phyloP scores from a whole-genome alignment of 768 basidiomycete genomes.

The Lyophyllum shimeji region DNA sequence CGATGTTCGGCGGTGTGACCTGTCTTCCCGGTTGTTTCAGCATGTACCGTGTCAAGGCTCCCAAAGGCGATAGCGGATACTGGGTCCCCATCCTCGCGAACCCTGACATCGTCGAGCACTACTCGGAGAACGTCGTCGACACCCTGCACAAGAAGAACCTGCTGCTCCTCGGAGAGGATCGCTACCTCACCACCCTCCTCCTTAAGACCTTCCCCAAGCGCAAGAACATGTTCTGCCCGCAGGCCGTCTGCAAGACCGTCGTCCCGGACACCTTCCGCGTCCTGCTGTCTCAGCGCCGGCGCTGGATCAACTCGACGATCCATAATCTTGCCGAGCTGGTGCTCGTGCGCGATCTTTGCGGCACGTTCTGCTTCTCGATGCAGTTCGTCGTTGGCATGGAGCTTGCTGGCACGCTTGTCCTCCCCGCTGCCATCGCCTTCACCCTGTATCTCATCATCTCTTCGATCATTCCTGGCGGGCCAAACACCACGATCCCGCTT shows the following conservation, averaged over 20 bases:
- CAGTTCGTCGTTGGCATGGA: conserved; percentile 99
- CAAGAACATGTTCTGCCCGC: conserved; percentile 98
- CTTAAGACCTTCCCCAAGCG: conserved; percentile 99
- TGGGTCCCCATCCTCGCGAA: conserved; percentile 99
- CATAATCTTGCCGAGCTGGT: conserved; percentile 96
- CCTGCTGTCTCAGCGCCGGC: conserved; percentile 91
- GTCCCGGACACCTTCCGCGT: conserved; percentile 96
- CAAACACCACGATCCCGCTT: conserved; percentile 85
- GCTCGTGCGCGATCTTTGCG: conserved; percentile 96
- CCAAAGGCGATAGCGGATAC: conserved; percentile 93
- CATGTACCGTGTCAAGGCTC: conserved; percentile 99
- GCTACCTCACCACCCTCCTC: conserved; percentile 96
- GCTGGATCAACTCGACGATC: conserved; percentile 99
- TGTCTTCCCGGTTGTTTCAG: conserved; percentile 99
- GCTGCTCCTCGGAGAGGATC: conserved; percentile 96
- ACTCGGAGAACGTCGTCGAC: conserved; percentile 99
- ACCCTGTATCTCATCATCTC: conserved; percentile 91
- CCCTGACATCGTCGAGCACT: conserved; percentile 97
- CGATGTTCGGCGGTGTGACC: conserved; percentile 99
- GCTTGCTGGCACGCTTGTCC: conserved; percentile 90
- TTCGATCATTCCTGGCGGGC: conserved; percentile 78
- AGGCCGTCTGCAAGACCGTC: conserved; percentile 98
- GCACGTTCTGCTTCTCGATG: conserved; percentile 99
- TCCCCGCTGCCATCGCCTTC: conserved; percentile 97
- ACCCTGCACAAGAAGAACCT: conserved; percentile 99